Evolutionary conservation across 2,329 filamentous ascomycete species (phyloP), one percentile per base, ranked within the genome.

Genomic region (Pleoardoris graminearum): DNA sequence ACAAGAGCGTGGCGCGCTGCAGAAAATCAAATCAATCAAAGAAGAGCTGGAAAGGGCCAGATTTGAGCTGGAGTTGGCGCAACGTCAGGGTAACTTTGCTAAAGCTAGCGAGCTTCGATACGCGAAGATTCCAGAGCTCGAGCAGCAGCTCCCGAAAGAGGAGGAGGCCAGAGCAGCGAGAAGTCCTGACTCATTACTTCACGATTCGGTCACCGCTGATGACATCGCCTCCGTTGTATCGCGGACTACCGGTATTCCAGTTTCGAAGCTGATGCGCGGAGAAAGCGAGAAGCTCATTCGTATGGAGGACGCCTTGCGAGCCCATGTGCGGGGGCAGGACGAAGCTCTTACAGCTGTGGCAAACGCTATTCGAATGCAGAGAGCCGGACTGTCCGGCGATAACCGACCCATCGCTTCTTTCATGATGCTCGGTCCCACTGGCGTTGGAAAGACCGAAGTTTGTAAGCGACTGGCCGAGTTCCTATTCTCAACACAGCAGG

Each of bases 391-490:
- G 7, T 95, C 89, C 54, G 91, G 91, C 29, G 91, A 97, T 66
- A 96, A 97, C 72, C 83, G 91, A 0, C 94, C 94, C 0, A 81
- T 96, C 5, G 94, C 93, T 0, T 95, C 89, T 0, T 97, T 97
- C 78, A 97, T 97, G 87, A 97, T 97, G 82, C 82, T 97, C 3
- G 94, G 94, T 0, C 94, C 94, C 4, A 97, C 94, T 0, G 94
- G 94, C 68, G 93, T 97, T 16, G 94, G 94, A 51, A 99, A 97
- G 79, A 99, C 94, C 3, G 92, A 97, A 70, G 84, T 97, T 1
- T 96, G 92, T 81, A 97, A 97, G 80, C 93, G 95, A 71, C 87
- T 99, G 63, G 94, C 94, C 1, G 84, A 83, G 52, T 97, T 97
- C 77, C 80, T 99, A 32, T 99, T 97, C 76, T 94, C 89, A 0